Conservation (phyloP, 805 yeast species). For the Osmozyma mogii region DNA sequence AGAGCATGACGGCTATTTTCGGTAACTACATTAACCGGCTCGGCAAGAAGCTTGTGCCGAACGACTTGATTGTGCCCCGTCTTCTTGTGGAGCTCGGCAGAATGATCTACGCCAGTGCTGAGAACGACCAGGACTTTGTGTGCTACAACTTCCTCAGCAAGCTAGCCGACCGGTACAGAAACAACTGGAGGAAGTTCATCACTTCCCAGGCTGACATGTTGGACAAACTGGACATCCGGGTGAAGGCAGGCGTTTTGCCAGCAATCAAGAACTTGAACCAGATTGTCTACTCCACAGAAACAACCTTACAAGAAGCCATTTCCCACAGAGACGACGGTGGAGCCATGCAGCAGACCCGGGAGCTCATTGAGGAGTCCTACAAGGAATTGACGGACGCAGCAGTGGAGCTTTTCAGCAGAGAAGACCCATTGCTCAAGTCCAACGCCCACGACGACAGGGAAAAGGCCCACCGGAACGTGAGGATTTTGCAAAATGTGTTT, state of each 20-base stretch:
- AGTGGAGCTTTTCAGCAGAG: constrained; percentile 27
- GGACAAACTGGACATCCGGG: constrained; percentile 26
- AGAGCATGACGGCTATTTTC: constrained; percentile 41
- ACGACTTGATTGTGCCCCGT: constrained; percentile 27
- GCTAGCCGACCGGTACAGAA: constrained; percentile 41
- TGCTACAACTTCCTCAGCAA: constrained; percentile 42
- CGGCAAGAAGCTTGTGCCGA: constrained; percentile 28
- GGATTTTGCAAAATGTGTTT: constrained; percentile 32
- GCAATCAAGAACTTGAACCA: constrained; percentile 27
- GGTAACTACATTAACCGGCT: constrained; percentile 30
- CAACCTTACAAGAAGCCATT: constrained; percentile 19
- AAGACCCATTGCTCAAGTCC: constrained; percentile 37
- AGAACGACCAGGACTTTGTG: constrained; percentile 53
- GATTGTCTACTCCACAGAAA: constrained; percentile 25
- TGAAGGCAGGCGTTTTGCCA: constrained; percentile 30
- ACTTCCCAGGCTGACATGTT: constrained; percentile 42
- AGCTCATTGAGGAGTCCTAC: constrained; percentile 24
- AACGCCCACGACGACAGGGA: constrained; percentile 38
- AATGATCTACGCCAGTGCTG: constrained; percentile 28
- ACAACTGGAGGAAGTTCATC: constrained; percentile 53
- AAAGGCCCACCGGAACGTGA: constrained; percentile 31
- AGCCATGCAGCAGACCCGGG: constrained; percentile 12
- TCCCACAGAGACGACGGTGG: constrained; percentile 12
- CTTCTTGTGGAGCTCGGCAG: constrained; percentile 23
- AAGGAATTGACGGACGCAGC: constrained; percentile 25